Evolutionary conservation across 2,329 filamentous ascomycete species (phyloP), one percentile per base, ranked within the genome.

Genomic region (Alternaria atra): DNA sequence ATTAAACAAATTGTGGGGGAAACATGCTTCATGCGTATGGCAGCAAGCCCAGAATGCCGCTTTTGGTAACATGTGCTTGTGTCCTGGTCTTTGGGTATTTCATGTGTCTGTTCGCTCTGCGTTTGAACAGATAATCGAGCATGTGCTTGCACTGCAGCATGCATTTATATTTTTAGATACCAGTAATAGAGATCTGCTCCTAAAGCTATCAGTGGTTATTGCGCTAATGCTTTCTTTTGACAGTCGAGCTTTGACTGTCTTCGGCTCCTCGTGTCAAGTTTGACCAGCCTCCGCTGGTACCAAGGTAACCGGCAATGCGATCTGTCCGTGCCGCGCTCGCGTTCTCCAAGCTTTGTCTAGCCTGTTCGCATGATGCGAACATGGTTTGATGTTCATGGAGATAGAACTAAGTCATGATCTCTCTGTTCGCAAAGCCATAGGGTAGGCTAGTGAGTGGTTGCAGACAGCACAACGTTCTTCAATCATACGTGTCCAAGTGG

Each of bases 1-100:
- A 57, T 52, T 50, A 55, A 51, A n/a, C 32, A 35, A 8, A 56
- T 42, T 56, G 30, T 48, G 32, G 30, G 30, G 30, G 37, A 2
- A 32, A n/a, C 10, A 34, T 48, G 46, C 17, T 4, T 23, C 4
- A 5, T 20, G 30, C 5, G 9, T 50, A 27, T 50, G 0, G 46
- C 30, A 27, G 32, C 32, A 50, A 25, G 46, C 46, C 7, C 20
- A 37, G 20, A 6, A 25, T 35, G 30, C 8, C n/a, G 13, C 7
- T n/a, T n/a, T 12, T 39, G 35, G 35, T 17, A 17, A 4, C 35
- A 8, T 43, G 8, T 27, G 9, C 10, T 43, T 27, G 20, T 43
- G 3, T 43, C 44, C 44, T 2, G 43, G 27, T 30, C 27, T 13
- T 20, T 30, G 43, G 15, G n/a, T 27, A 43, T 25, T 0, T 44